Conservation (phyloP, 2,329 filamentous ascomycete species). For the Trichoderma hamatum region DNA sequence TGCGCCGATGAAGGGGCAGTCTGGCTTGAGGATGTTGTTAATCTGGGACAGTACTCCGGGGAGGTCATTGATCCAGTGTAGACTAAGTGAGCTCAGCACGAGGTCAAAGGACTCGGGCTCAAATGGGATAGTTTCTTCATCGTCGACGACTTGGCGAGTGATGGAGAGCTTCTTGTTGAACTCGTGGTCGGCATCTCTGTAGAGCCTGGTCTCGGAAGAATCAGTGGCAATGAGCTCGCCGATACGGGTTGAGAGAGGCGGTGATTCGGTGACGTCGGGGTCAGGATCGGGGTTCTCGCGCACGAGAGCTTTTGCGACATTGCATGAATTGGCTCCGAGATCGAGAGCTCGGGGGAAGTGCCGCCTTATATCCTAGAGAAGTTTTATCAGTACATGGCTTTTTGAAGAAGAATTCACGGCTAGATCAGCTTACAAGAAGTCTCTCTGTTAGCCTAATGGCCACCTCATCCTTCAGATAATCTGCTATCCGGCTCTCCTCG, state of each 20-base stretch:
- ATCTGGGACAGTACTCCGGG: conserved; percentile 83
- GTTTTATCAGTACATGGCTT: neutral
- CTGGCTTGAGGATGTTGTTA: conserved; percentile 84
- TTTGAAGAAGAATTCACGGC: neutral
- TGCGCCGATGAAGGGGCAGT: conserved; percentile 87
- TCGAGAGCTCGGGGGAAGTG: conserved; percentile 84
- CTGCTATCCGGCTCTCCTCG: conserved; percentile 74
- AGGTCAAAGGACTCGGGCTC: conserved; percentile 80
- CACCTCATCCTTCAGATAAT: conserved; percentile 93
- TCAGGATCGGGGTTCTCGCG: conserved; percentile 67
- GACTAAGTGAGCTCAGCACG: conserved; percentile 81
- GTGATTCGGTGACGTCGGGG: conserved; percentile 56
- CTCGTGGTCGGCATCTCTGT: conserved; percentile 73
- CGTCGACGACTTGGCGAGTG: conserved; percentile 71
- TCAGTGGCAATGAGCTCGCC: conserved; percentile 78
- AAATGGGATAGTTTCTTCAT: conserved; percentile 77
- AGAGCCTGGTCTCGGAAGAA: conserved; percentile 74
- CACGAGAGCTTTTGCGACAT: conserved; percentile 81
- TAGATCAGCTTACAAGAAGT: conserved; percentile 63
- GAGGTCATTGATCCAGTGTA: conserved; percentile 98
- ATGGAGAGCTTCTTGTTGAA: conserved; percentile 78
- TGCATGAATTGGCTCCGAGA: conserved; percentile 93
- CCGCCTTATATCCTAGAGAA: conserved; percentile 83
- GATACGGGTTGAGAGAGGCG: conserved; percentile 72
- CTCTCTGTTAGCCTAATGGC: conserved; percentile 82